Evolutionary conservation across 2,329 filamentous ascomycete species (phyloP).

Genomic region (Ascochyta rabiei): DNA sequence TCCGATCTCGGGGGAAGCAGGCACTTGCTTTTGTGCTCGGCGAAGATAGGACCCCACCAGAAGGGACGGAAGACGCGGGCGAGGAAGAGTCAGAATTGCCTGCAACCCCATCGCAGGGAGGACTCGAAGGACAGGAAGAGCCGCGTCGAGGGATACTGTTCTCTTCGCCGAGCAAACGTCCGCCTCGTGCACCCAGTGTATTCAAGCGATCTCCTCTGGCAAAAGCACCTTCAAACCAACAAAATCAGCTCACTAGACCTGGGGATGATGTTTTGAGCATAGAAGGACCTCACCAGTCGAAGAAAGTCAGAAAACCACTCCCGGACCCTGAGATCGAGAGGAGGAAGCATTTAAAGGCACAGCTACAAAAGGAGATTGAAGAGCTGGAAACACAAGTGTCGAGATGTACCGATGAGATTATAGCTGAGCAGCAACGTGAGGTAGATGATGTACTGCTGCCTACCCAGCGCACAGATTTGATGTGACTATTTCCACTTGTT

Average conservation of each 20-base stretch:
- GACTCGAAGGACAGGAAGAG: slow-evolving; percentile 23
- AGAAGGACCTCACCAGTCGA: not conserved
- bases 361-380: slow-evolving; percentile 35
- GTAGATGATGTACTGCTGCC: slow-evolving; percentile 19
- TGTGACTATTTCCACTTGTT: slow-evolving; percentile 18
- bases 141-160: slow-evolving; percentile 33
- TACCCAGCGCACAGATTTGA: slow-evolving; percentile 31
- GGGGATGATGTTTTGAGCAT: slow-evolving; percentile 17
- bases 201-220: slow-evolving; percentile 24
- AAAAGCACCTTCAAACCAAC: slow-evolving; percentile 23
- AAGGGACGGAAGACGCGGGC: not conserved
- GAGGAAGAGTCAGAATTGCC: slow-evolving; percentile 31
- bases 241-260: slow-evolving; percentile 14
- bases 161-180: slow-evolving; percentile 43
- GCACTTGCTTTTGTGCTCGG: slow-evolving; percentile 11
- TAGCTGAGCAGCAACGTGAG: slow-evolving; percentile 30
- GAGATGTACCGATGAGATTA: slow-evolving; percentile 35
- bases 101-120: slow-evolving; percentile 27
- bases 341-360: slow-evolving; percentile 39
- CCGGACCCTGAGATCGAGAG: slow-evolving; percentile 34
- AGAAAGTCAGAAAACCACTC: slow-evolving; percentile 13
- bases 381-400: slow-evolving; percentile 42
- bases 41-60: not conserved
- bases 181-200: slow-evolving; percentile 23
- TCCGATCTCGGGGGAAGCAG: not conserved